Base-by-base conservation (phyloP, 108 stramenopile species). In the Aurantiochytrium sp. region DNA sequence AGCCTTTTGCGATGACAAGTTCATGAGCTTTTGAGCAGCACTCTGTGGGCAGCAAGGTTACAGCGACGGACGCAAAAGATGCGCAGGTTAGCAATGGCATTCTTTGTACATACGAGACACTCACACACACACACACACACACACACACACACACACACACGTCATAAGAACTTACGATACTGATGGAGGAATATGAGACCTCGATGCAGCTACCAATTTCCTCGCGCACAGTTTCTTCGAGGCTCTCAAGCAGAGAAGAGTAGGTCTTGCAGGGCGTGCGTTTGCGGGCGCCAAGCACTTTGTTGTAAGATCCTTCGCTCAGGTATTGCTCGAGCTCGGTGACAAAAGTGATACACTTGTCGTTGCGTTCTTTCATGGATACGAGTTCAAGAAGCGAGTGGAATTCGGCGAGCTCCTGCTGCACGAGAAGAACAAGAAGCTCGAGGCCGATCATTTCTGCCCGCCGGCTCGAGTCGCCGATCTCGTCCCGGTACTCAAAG, bases 381-480 rank as follows among this genome's bases (percentile, higher is more conserved):
- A 83, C 76, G 28, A 83, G 76, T 45, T 83, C 76, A 2, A 83
- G 76, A 18, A 83, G 76, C 45, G 76, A 83, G 51, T 83, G 76
- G 76, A 83, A 83, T 45, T 83, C 76, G 6, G 76, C 76, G 49
- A 83, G 51, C 49, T 53, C 49, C 76, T 47, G 51, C 25, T 53
- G 45, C 45, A 83, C 76, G 49, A 83, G 76, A 12, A 83, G 51
- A 6, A 53, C 51, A 45, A 83, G 76, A 12, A 83, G 76, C 76
- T 83, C 76, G 51, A 83, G 76, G 28, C 49, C 76, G 51, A 83
- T 83, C 76, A 83, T 83, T 45, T 83, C 76, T 12, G 43, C 51
- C 43, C 76, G 76, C 51, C 51, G 44, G 25, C 49, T 53, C 49
- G 76, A 83, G 51, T 83, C 76, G 51, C 76, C 76, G 16, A 83